Evolutionary conservation across 805 yeast genomes (phyloP).

Genomic region (Nakazawaea anatomiae): DNA sequence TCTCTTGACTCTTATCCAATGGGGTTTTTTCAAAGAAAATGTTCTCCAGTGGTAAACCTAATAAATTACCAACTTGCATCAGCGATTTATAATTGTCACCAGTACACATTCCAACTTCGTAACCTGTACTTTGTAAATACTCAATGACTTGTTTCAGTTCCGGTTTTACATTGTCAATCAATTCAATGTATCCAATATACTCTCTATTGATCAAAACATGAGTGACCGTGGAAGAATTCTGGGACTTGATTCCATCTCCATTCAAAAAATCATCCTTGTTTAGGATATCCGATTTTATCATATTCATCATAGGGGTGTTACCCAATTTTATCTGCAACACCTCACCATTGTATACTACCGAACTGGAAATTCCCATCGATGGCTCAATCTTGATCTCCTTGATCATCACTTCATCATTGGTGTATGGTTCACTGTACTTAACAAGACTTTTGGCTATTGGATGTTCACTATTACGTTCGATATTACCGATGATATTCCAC

Average conservation of each 20-base stretch:
- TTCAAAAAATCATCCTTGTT: background rate
- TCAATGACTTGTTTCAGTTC: conserved; percentile 59
- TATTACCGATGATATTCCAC: conserved; percentile 52
- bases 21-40: conserved; percentile 78
- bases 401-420: conserved; percentile 16
- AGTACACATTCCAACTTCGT: conserved; percentile 77
- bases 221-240: conserved; percentile 15
- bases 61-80: conserved; percentile 50
- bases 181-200: conserved; percentile 59
- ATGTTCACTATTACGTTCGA: conserved; percentile 77
- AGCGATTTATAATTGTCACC: conserved; percentile 78
- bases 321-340: conserved; percentile 46
- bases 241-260: background rate
- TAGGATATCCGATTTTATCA: conserved; percentile 25
- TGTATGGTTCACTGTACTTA: background rate
- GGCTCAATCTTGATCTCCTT: conserved; percentile 30
- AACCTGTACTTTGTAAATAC: conserved; percentile 44
- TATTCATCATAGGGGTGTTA: conserved; percentile 25
- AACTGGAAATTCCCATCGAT: conserved; percentile 42
- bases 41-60: conserved; percentile 60
- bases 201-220: conserved; percentile 48
- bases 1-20: conserved; percentile 63
- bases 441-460: conserved; percentile 75
- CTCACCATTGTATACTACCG: conserved; percentile 17
- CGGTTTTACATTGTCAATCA: conserved; percentile 61